These are phyloP conservation scores for Nicotiana noctiflora DNA, from an alignment of 257 asterid genomes.

Conservation along the genomic window DNA sequence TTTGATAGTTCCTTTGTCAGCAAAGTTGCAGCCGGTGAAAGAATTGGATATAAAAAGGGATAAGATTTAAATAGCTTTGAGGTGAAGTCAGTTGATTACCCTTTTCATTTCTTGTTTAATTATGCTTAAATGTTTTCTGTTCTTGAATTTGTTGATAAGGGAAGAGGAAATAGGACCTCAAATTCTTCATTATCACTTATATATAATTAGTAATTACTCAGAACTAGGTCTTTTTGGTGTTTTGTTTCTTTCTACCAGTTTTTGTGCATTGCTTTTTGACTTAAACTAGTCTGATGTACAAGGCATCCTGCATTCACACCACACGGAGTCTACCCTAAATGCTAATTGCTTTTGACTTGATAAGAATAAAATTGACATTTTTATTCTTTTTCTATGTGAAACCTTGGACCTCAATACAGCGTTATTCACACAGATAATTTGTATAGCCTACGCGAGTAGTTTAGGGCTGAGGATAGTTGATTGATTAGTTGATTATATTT, in stretches of 20 bases:
- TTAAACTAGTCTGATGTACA: no score
- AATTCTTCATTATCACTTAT: neutral
- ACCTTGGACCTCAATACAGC: neutral
- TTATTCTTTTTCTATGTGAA: neutral
- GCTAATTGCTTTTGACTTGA: neutral
- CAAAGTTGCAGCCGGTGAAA: neutral
- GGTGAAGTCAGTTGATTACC: neutral
- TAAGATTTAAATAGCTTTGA: neutral
- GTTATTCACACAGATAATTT: no score
- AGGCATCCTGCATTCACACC: no score
- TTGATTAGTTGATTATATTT: neutral
- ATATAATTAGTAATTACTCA: neutral
- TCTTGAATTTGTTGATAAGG: neutral
- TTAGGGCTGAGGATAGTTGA: neutral
- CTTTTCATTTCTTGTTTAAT: neutral
- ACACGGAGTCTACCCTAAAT: no score
- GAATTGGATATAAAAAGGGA: neutral
- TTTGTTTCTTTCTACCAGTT: neutral
- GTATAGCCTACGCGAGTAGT: neutral
- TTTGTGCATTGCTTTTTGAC: no score
- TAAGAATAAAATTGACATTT: neutral
- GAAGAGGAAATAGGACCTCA: neutral
- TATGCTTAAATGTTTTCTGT: neutral
- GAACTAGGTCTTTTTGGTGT: neutral
- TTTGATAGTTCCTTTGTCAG: neutral